These are phyloP conservation scores for Pelargonium cotyledonis DNA, from an alignment of 441 rosid genomes.

Conservation along the genomic window DNA sequence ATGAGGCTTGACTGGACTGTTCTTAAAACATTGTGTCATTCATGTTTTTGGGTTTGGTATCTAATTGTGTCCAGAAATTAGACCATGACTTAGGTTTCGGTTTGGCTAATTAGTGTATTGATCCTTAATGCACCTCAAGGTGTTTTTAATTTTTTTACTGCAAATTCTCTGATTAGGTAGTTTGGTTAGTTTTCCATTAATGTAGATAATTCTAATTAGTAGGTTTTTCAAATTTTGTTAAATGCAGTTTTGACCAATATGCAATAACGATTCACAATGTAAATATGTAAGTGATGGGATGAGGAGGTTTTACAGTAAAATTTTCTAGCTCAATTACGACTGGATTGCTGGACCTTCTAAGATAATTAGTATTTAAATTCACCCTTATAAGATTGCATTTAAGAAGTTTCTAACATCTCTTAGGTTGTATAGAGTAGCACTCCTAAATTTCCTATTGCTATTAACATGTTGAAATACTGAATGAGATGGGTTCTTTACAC, in stretches of 20 bases:
- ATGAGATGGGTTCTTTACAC: background rate
- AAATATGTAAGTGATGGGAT: no score
- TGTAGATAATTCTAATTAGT: no score
- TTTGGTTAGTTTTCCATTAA: no score
- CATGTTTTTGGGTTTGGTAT: background rate
- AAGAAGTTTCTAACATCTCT: background rate
- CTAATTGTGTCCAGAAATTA: background rate
- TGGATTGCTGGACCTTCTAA: background rate
- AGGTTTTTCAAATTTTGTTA: no score
- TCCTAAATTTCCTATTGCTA: background rate
- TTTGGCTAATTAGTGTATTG: no score
- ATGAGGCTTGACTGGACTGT: background rate
- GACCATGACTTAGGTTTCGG: background rate
- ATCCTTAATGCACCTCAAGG: no score
- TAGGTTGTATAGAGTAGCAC: background rate
- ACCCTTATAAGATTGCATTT: background rate
- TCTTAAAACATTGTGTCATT: background rate
- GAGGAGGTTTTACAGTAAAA: background rate
- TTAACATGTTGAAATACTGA: background rate
- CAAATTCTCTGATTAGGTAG: no score
- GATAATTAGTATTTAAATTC: background rate
- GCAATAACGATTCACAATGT: no score
- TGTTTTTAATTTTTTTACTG: no score
- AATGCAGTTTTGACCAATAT: no score
- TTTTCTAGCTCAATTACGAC: background rate